Percentiles rank a stretch among this genome's conserved stretches.
These are phyloP conservation scores for Veloboletus limbatus DNA, from an alignment of 1,284 basidiomycete species.

Conservation along the genomic window DNA sequence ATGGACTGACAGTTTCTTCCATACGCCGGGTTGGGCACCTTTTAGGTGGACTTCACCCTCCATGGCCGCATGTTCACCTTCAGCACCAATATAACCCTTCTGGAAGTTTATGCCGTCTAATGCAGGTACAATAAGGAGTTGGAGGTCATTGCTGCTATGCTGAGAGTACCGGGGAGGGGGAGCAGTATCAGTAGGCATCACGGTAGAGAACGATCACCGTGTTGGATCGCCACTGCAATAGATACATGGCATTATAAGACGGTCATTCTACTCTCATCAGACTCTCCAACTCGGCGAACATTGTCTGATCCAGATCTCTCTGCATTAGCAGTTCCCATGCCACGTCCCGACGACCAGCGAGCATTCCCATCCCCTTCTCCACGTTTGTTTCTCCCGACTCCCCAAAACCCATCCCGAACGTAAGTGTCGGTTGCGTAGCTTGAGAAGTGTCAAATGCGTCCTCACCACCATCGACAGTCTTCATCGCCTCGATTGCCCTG, in stretches of 20 bases:
- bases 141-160: slow-evolving; percentile 33
- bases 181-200: slow-evolving; percentile 32
- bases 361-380: slow-evolving; percentile 70
- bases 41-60: slow-evolving; percentile 83
- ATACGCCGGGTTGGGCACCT: slow-evolving; percentile 52
- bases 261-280: slow-evolving; percentile 60
- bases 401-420: slow-evolving; percentile 74
- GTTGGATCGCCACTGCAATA: slow-evolving; percentile 11
- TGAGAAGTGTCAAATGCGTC: slow-evolving; percentile 71
- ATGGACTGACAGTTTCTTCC: slow-evolving; percentile 59
- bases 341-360: slow-evolving; percentile 70
- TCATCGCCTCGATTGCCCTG: slow-evolving; percentile 80
- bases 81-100: slow-evolving; percentile 75
- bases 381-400: slow-evolving; percentile 65
- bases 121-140: slow-evolving; percentile 68
- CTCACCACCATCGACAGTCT: slow-evolving; percentile 76
- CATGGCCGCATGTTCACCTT: slow-evolving; percentile 72
- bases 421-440: slow-evolving; percentile 51
- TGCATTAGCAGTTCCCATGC: slow-evolving; percentile 67
- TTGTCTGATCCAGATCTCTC: slow-evolving; percentile 63
- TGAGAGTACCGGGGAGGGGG: slow-evolving; percentile 42
- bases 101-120: slow-evolving; percentile 70
- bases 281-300: slow-evolving; percentile 76
- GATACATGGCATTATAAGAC: slow-evolving; percentile 11
- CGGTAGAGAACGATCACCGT: neutral